phyloP scores from a whole-genome alignment of 202 grass and related monocot genomes.

The Eragrostis tef region DNA sequence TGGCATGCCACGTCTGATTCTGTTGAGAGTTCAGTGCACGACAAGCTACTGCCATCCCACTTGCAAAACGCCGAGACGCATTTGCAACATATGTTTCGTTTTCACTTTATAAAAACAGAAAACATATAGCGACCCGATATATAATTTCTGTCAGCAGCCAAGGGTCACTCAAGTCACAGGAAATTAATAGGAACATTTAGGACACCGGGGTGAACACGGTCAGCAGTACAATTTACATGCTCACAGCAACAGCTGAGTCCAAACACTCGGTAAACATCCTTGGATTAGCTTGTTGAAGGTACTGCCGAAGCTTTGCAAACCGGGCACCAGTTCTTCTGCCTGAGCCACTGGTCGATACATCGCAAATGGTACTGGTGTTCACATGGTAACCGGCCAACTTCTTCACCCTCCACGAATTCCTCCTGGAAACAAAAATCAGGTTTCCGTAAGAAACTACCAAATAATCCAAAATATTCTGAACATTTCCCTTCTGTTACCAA shows the following conservation, averaged over 20 bases:
- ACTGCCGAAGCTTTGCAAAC: constrained; percentile 63
- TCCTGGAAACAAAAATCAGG: constrained; percentile 52
- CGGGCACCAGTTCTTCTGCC: constrained; percentile 81
- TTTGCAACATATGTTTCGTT: no score
- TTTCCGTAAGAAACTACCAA: neutral
- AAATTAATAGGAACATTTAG: neutral
- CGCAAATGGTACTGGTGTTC: constrained; percentile 67
- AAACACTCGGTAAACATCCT: constrained; percentile 6
- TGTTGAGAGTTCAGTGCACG: no score
- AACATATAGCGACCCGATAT: no score
- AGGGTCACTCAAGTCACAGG: neutral
- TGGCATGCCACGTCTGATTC: no score
- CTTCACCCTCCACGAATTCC: constrained; percentile 63
- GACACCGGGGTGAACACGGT: neutral
- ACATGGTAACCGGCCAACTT: constrained; percentile 60
- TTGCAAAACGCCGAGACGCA: neutral
- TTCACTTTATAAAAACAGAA: no score
- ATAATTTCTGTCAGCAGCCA: no score
- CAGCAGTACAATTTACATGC: constrained; percentile 14
- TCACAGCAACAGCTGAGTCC: neutral
- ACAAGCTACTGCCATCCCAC: no score
- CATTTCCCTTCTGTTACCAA: neutral
- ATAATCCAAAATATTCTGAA: neutral
- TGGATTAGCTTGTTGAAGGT: constrained; percentile 19
- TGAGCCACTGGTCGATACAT: constrained; percentile 71